Conservation (phyloP, 768 basidiomycete species). For the Macrolepiota dolichaula region DNA sequence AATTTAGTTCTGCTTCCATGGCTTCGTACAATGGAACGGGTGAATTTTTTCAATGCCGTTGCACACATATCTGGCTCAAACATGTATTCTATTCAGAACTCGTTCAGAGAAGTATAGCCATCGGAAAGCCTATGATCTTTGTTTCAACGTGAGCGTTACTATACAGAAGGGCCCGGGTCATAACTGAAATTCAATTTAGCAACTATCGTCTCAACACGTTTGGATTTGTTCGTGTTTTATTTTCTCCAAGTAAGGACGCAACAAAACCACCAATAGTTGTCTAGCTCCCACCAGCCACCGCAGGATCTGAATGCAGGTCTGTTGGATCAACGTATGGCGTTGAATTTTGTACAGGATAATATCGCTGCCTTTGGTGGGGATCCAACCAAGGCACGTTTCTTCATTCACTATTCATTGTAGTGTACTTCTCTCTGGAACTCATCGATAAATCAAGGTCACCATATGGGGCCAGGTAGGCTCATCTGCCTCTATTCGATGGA, state of each 20-base stretch:
- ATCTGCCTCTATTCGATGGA: background rate
- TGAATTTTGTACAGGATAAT: conserved; percentile 63
- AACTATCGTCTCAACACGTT: conserved; percentile 60
- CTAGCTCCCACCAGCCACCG: conserved; percentile 40
- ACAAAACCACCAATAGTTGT: conserved; percentile 28
- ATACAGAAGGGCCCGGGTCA: background rate
- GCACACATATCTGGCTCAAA: background rate
- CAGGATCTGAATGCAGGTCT: conserved; percentile 58
- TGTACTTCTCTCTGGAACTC: too few relatives aligned
- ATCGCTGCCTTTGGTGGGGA: conserved; percentile 65
- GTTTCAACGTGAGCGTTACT: conserved; percentile 40
- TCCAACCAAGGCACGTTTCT: conserved; percentile 33
- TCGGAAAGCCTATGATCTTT: conserved; percentile 51
- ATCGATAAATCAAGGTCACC: conserved; percentile 34
- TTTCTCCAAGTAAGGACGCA: background rate
- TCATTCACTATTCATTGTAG: too few relatives aligned
- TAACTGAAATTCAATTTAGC: conserved; percentile 20
- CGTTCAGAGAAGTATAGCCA: conserved; percentile 41
- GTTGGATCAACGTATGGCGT: conserved; percentile 54
- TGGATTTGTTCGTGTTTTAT: conserved; percentile 39
- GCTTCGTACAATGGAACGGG: conserved; percentile 27
- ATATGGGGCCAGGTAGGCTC: conserved; percentile 51
- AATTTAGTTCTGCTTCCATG: conserved; percentile 40
- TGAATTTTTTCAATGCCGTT: too few relatives aligned
- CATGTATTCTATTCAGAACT: conserved; percentile 31